A percentile compares a stretch with the other conserved stretches of the same genome.
Conservation (phyloP, 1,284 basidiomycete species). For the Puccinia triticina region DNA sequence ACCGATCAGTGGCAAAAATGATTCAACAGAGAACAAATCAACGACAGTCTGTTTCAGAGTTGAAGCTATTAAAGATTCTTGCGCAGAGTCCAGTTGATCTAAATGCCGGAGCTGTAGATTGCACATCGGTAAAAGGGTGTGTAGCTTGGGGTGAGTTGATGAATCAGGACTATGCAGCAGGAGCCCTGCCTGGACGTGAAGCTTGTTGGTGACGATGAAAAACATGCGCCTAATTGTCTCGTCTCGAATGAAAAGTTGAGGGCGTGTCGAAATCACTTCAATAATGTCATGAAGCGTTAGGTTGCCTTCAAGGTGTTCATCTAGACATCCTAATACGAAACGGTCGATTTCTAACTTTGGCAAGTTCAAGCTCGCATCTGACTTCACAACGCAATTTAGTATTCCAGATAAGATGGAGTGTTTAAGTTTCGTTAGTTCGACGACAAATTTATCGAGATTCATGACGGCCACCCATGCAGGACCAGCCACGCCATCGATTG, state of each 20-base stretch:
- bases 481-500: neutral
- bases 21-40: conserved; percentile 25
- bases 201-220: neutral
- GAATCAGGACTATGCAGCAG: neutral
- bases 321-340: conserved; percentile 19
- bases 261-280: conserved; percentile 29
- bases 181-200: neutral
- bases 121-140: neutral
- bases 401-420: conserved; percentile 21
- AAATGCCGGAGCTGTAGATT: conserved; percentile 21
- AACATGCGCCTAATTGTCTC: conserved; percentile 24
- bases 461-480: conserved; percentile 32
- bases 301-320: conserved; percentile 19
- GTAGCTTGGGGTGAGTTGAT: conserved; percentile 6
- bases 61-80: neutral
- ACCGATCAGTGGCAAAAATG: conserved; percentile 6
- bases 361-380: conserved; percentile 21
- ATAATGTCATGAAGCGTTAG: conserved; percentile 12
- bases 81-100: neutral
- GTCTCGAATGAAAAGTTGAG: conserved; percentile 43
- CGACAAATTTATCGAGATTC: conserved; percentile 9
- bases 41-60: conserved; percentile 18
- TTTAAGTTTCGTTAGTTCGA: conserved; percentile 8
- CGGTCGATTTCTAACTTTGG: conserved; percentile 42
- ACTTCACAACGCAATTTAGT: neutral